Evolutionary conservation across 441 rosid genomes (phyloP), one percentile per base, ranked within the genome.

Genomic region (Populus hybrid): DNA sequence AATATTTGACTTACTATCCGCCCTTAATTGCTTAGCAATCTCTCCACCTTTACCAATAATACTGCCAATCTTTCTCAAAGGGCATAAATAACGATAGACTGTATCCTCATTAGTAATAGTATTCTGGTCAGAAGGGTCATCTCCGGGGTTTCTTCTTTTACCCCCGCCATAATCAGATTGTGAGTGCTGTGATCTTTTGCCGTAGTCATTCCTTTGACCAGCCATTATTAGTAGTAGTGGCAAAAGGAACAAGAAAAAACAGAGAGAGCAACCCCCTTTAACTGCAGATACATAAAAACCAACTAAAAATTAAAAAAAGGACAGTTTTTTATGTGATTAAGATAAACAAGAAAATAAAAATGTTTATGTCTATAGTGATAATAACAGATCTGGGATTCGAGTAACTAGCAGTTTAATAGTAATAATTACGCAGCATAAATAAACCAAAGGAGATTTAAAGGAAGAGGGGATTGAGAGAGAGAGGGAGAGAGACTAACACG

Each of bases 11-110:
- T 89, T 94, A 53, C 93, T 94, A 28, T 97, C 98, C 16, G 80
- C 81, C 67, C 98, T 89, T 75, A 97, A 80, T 67, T 94, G 98
- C 88, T 94, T 94, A 4, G 88, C 95, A 76, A 94, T 97, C 71
- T 94, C 99, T 32, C 99, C 98, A 66, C 98, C 99, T 79, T 88
- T 84, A 50, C 99, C 99, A 46, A 97, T 97, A 57, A 97, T 90
- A 76, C 98, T 94, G 75, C 99, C 99, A 67, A 97, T 93, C 87
- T 92, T 97, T 85, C 90, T 89, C n/a, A 82, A 80, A 0, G 98
- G 98, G 78, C 99, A 97, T 46, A 97, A 79, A 79, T 94, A 97
- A n/a, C 99, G 87, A 77, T 81, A 97, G 6, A 97, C 98, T 1
- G 99, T 92, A 77, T 97, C 99, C 28, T 94, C 97, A 0, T 83